phyloP scores from a whole-genome alignment of 1,284 basidiomycete genomes.

The Meripilus lineatus region DNA sequence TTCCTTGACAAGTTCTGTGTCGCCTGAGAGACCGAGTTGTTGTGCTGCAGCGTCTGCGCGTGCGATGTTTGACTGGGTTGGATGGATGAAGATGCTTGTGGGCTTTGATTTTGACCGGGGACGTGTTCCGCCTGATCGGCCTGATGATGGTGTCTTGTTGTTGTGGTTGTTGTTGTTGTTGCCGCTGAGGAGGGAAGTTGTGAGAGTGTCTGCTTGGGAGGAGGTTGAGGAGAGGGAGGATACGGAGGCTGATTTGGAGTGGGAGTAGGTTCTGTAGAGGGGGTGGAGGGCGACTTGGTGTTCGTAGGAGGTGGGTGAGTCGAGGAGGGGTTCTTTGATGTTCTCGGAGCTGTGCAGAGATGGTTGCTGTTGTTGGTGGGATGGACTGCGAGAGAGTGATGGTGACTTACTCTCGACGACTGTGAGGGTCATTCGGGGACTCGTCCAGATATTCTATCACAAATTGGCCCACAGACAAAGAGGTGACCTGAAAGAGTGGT shows the following conservation, averaged over 20 bases:
- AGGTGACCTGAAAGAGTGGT: constrained; percentile 39
- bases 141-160: background rate
- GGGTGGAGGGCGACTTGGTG: constrained; percentile 10
- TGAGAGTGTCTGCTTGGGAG: background rate
- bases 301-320: constrained; percentile 16
- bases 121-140: constrained; percentile 19
- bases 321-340: constrained; percentile 34
- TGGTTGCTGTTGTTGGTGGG: background rate
- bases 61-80: constrained; percentile 53
- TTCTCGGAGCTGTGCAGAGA: constrained; percentile 20
- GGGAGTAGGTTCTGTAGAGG: background rate
- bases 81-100: constrained; percentile 56
- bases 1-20: constrained; percentile 36
- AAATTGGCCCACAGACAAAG: constrained; percentile 51
- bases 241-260: constrained; percentile 8
- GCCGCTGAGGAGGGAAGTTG: background rate
- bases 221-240: background rate
- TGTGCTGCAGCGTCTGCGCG: constrained; percentile 56
- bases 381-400: background rate
- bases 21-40: constrained; percentile 44
- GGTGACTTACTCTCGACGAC: constrained; percentile 19
- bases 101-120: constrained; percentile 51
- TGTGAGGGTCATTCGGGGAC: constrained; percentile 7
- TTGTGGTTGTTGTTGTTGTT: constrained; percentile 5
- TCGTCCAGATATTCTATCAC: constrained; percentile 43